phyloP scores from a whole-genome alignment of 208 protist species.

The Leishmania tropica region DNA sequence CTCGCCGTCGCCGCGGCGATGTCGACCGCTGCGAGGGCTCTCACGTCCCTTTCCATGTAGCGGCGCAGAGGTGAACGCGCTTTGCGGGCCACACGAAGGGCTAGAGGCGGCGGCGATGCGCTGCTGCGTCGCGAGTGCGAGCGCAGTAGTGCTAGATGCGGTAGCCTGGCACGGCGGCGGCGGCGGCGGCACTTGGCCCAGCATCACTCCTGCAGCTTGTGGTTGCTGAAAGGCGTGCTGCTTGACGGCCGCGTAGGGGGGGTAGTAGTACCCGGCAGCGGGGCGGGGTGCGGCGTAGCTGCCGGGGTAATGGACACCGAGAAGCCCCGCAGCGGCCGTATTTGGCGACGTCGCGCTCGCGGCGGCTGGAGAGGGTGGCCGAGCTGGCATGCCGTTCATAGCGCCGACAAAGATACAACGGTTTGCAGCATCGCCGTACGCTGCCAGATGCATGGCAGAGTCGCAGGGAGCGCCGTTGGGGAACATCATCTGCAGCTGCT shows the following conservation, averaged over 20 bases:
- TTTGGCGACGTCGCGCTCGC: not conserved
- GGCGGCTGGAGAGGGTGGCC: not conserved
- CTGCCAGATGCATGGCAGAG: not conserved
- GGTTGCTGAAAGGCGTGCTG: not conserved
- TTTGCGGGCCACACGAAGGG: not conserved
- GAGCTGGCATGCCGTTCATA: no score
- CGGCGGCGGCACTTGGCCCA: constrained; percentile 17
- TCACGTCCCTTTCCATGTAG: not conserved
- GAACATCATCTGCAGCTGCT: constrained; percentile 11
- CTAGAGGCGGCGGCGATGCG: not conserved
- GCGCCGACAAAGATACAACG: not conserved
- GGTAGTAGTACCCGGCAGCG: not conserved
- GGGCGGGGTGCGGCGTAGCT: not conserved
- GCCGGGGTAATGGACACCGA: not conserved
- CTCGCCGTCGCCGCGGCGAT: not conserved
- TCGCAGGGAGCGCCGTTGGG: not conserved
- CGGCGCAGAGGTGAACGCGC: not conserved
- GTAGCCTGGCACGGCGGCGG: not conserved
- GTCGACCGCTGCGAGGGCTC: constrained; percentile 2
- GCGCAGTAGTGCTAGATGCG: not conserved
- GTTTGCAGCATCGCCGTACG: not conserved
- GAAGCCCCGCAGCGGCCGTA: not conserved
- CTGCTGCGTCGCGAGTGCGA: not conserved
- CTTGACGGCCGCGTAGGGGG: not conserved
- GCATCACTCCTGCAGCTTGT: not conserved